These are phyloP conservation scores for Dactylonectria estremocensis DNA, from an alignment of 2,329 filamentous ascomycete genomes.

Conservation along the genomic window DNA sequence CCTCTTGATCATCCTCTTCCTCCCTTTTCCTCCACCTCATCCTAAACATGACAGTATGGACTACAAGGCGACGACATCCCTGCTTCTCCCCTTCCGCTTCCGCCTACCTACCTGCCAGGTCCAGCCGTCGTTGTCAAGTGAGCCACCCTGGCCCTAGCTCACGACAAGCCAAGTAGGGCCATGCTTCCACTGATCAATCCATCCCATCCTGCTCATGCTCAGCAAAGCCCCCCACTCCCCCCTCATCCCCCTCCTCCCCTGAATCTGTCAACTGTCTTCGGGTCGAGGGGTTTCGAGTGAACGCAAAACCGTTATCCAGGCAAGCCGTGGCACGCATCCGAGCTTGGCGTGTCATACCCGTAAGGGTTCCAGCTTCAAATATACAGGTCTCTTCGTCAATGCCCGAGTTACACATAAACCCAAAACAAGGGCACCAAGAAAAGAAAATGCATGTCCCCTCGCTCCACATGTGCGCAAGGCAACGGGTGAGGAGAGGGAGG, in stretches of 20 bases:
- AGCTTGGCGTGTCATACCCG: slow-evolving; percentile 21
- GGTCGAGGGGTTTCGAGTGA: slow-evolving; percentile 14
- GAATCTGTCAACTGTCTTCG: slow-evolving; percentile 13
- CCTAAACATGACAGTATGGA: background rate
- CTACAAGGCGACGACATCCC: slow-evolving; percentile 22
- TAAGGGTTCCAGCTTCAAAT: slow-evolving; percentile 16
- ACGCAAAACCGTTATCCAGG: slow-evolving; percentile 16
- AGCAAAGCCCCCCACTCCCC: slow-evolving; percentile 15
- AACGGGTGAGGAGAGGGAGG: slow-evolving; percentile 16
- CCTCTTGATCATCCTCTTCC: background rate
- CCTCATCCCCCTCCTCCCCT: slow-evolving; percentile 2
- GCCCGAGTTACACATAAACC: background rate
- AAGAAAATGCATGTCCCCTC: slow-evolving; percentile 20
- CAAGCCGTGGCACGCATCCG: slow-evolving; percentile 18
- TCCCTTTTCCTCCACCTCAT: slow-evolving; percentile 1
- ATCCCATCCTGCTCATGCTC: slow-evolving; percentile 21
- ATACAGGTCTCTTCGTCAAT: slow-evolving; percentile 11
- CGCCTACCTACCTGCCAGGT: slow-evolving; percentile 28
- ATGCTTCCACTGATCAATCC: slow-evolving; percentile 28
- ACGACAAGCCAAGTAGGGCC: slow-evolving; percentile 33
- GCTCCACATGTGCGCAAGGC: slow-evolving; percentile 20
- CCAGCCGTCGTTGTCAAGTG: slow-evolving; percentile 31
- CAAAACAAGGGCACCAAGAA: slow-evolving; percentile 13
- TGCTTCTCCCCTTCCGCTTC: slow-evolving; percentile 22
- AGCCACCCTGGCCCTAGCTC: slow-evolving; percentile 32